These are phyloP conservation scores for Hymenotorrendiella dingleyae DNA, from an alignment of 2,329 filamentous ascomycete genomes.

Conservation along the genomic window DNA sequence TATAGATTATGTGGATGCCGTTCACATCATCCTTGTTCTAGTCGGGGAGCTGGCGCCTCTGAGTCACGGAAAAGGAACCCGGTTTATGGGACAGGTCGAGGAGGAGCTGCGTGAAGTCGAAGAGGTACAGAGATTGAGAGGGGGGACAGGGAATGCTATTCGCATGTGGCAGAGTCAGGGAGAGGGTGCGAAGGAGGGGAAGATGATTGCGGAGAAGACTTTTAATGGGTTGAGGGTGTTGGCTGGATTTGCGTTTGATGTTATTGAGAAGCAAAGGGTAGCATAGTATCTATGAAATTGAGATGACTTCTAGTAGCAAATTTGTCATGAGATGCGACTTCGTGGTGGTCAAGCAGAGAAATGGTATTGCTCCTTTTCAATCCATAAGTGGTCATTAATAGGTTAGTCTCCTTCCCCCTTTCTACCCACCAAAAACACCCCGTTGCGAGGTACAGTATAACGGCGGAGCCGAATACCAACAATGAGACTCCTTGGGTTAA, in stretches of 20 bases:
- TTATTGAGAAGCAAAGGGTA: conserved; percentile 9
- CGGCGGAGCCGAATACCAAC: too few relatives aligned
- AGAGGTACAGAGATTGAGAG: conserved; percentile 30
- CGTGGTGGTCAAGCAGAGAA: too few relatives aligned
- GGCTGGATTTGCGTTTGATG: conserved; percentile 8
- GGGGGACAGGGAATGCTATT: conserved; percentile 3
- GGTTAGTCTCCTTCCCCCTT: too few relatives aligned
- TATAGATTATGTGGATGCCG: conserved; percentile 48
- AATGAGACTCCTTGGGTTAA: too few relatives aligned
- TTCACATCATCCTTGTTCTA: conserved; percentile 47
- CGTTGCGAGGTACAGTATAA: too few relatives aligned
- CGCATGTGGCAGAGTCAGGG: conserved; percentile 13
- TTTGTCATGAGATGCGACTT: too few relatives aligned
- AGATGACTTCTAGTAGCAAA: too few relatives aligned
- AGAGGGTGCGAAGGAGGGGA: conserved; percentile 2
- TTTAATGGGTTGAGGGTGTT: conserved; percentile 7
- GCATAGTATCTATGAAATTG: too few relatives aligned
- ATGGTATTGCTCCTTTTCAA: too few relatives aligned
- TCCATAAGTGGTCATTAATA: too few relatives aligned
- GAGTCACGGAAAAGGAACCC: conserved; percentile 42
- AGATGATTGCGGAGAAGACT: conserved; percentile 7
- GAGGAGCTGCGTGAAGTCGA: conserved; percentile 45
- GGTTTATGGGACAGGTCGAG: conserved; percentile 38
- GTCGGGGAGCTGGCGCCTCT: conserved; percentile 37
- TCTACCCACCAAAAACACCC: too few relatives aligned